Evolutionary conservation across 2,329 filamentous ascomycete genomes (phyloP), one percentile per base, ranked within the genome.

Genomic region (Bipolaris sorokiniana): DNA sequence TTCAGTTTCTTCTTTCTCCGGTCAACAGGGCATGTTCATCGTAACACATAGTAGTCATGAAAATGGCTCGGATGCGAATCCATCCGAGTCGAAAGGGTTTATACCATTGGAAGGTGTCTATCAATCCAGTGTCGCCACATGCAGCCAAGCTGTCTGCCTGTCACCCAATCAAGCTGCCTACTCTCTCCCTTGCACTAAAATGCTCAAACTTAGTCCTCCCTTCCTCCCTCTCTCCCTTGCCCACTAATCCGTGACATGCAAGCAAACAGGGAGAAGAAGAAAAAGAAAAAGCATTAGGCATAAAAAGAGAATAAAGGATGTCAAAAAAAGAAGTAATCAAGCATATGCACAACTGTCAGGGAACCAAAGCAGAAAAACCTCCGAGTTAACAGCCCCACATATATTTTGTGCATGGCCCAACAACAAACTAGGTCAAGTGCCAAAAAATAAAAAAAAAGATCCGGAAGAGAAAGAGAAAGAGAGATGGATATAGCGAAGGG

Each of bases 381-480:
- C 44, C 28, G 44, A 46, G 31, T 28, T 28, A 9, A 28, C 3
- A 18, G 44, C 18, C 20, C 38, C 18, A 23, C 38, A 28, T 26
- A 26, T 26, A 9, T 28, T 28, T 28, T 13, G 15, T 23, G 18
- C 20, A 15, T 15, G 22, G 38, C 37, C 18, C 23, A 26, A 26
- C 23, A 26, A 45, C 23, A 11, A 45, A 18, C n/a, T 45, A 22
- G 16, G 37, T 15, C 11, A 15, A 16, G 16, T n/a, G 44, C 28
- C 42, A 16, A 46, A 54, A 48, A 26, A 48, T 26, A 48, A 49
- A 42, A 22, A 38, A 40, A 15, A 20, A 47, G 7, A 40, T 13
- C 15, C 22, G 40, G 38, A 18, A 22, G 44, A 49, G 36, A 38
- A 26, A 36, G 33, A 38, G 18, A 40, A n/a, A 51, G 38, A 37